Evolutionary conservation across 306 rosid genomes (phyloP).

Genomic region (Biancaea sappan): DNA sequence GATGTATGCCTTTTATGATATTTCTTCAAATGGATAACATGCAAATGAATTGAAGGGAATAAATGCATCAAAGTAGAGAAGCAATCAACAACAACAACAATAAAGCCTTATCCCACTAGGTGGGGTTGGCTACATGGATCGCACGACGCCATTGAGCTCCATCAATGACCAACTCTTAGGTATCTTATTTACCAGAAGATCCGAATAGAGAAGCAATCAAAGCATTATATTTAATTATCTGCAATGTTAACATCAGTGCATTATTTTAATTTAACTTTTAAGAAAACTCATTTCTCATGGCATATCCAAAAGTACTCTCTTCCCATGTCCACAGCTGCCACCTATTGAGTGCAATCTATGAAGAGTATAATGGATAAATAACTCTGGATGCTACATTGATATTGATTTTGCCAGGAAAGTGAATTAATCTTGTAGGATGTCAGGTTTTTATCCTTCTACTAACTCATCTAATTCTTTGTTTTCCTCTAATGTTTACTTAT

Average conservation of each 20-base stretch:
- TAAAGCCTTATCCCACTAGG: too few species aligned
- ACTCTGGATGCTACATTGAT: not conserved
- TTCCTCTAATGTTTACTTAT: not conserved
- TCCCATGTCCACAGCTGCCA: not conserved
- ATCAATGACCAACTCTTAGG: too few species aligned
- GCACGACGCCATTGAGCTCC: too few species aligned
- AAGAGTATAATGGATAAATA: not conserved
- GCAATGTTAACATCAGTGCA: not conserved
- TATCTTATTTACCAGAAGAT: too few species aligned
- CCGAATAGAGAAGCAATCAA: not conserved
- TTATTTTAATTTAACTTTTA: not conserved
- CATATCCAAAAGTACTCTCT: not conserved
- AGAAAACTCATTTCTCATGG: not conserved
- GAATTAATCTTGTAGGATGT: not conserved
- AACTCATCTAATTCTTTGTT: not conserved
- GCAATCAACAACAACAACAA: too few species aligned
- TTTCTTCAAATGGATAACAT: not conserved
- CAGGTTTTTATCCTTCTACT: conserved; percentile 1
- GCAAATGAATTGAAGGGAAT: conserved; percentile 5
- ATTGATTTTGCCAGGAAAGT: not conserved
- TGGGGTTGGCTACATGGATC: too few species aligned
- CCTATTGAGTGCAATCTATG: not conserved
- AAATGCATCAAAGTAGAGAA: not conserved
- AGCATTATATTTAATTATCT: not conserved
- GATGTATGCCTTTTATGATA: not conserved